A percentile compares a stretch with the other conserved stretches of the same genome.
Evolutionary conservation across 148 eudicot genomes (phyloP).

Genomic region (Camellia granthamiana): DNA sequence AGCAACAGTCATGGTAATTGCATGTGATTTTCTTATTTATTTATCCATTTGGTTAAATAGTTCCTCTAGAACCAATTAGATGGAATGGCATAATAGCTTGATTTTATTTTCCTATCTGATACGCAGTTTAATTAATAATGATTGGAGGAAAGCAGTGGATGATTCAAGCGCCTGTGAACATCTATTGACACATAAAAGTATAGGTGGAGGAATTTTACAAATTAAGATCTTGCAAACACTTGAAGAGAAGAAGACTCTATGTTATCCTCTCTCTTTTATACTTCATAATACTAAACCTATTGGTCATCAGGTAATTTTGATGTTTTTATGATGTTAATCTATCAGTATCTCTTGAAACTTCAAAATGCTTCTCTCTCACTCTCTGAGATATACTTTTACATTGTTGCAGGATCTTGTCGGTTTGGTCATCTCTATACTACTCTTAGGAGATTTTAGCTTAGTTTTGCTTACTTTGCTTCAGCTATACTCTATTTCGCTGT

Average conservation of each 20-base stretch:
- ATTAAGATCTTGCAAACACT: slow-evolving; percentile 48
- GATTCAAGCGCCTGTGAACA: slow-evolving; percentile 41
- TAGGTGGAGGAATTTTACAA: slow-evolving; percentile 49
- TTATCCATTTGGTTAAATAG: slow-evolving; percentile 2
- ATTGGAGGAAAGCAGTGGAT: slow-evolving; percentile 39
- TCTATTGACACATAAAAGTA: slow-evolving; percentile 39
- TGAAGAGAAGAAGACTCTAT: slow-evolving; percentile 41
- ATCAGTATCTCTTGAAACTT: background rate
- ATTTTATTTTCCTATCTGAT: slow-evolving; percentile 11
- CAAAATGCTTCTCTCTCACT: background rate
- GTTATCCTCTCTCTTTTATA: slow-evolving; percentile 50
- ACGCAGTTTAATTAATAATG: slow-evolving; percentile 45
- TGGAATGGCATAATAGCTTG: slow-evolving; percentile 5
- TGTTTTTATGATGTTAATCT: background rate
- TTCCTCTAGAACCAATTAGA: background rate
- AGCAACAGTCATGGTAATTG: slow-evolving; percentile 48
- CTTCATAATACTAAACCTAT: slow-evolving; percentile 64
- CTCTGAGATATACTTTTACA: slow-evolving; percentile 1
- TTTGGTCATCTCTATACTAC: slow-evolving; percentile 73
- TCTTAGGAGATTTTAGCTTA: slow-evolving; percentile 86
- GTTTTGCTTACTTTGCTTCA: slow-evolving; percentile 80
- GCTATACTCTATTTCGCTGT: slow-evolving; percentile 80
- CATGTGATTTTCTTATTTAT: background rate
- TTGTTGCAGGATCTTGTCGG: slow-evolving; percentile 89
- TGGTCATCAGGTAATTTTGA: slow-evolving; percentile 74